A percentile compares a stretch with the other conserved stretches of the same genome.
phyloP scores from a whole-genome alignment of 1,284 basidiomycete genomes.

The Flammula alnicola region DNA sequence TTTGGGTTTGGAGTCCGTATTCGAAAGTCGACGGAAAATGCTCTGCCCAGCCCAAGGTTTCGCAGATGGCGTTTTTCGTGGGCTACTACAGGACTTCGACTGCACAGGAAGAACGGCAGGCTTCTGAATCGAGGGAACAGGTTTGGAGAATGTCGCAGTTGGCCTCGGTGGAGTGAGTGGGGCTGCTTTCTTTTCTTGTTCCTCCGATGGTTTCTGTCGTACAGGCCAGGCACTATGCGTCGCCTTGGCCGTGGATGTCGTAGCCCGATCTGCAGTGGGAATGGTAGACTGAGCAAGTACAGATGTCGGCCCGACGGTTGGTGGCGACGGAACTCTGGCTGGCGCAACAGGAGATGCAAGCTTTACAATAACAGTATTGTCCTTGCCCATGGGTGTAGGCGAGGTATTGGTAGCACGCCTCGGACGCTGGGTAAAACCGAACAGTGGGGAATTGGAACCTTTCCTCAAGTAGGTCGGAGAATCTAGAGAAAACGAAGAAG shows the following conservation, averaged over 20 bases:
- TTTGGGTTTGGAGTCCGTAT: constrained; percentile 1
- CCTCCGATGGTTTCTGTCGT: no score
- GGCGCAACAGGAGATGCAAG: background rate
- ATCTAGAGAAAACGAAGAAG: background rate
- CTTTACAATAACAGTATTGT: background rate
- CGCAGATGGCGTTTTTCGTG: background rate
- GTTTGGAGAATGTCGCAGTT: no score
- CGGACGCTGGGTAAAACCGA: constrained; percentile 12
- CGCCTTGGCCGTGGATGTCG: no score
- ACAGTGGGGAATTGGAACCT: constrained; percentile 6
- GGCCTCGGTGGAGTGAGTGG: no score
- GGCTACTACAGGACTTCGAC: background rate
- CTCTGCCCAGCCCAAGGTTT: background rate
- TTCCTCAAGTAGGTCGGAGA: constrained; percentile 2
- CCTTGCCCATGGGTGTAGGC: no score
- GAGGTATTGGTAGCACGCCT: constrained; percentile 2
- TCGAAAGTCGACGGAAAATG: constrained; percentile 1
- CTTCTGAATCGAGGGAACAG: no score
- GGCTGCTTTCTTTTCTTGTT: no score
- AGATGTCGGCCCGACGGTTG: no score
- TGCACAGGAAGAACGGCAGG: no score
- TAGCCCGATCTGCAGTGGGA: no score
- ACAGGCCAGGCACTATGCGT: no score
- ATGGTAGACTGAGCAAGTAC: no score
- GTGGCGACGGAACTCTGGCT: background rate